Base-by-base conservation (phyloP, 2,329 filamentous ascomycete species). In the Onygenales sp. region DNA sequence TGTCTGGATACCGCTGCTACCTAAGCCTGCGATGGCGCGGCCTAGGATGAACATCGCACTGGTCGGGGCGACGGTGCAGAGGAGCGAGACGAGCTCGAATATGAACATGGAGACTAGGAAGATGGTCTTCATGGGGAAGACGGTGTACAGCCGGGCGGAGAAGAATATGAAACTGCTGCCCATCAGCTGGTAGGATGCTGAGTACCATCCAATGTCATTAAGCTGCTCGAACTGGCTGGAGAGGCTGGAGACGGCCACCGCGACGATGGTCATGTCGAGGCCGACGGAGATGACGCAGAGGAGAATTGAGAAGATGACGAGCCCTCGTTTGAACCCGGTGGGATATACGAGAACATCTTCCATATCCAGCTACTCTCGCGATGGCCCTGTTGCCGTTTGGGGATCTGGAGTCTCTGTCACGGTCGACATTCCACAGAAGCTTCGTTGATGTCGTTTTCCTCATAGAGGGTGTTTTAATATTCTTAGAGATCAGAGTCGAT, bases 191-290 rank as follows among this genome's bases (percentile, higher is more conserved):
- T 63, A 66, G n/a, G 79, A 75, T 40, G 78, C 80, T 3, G 77
- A 80, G 63, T 84, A 84, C 82, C 82, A 85, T 49, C 80, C 80
- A 53, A 85, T 79, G 56, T 85, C 82, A 2, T 77, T 75, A 2
- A 83, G 66, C 51, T 78, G 77, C 46, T 77, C 67, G 62, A 81
- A 81, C 10, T n/a, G 11, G 21, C 1, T 11, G 11, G 43, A 13
- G 43, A 45, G 11, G 10, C 43, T 14, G 21, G 43, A 1, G 21
- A 45, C 21, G 21, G 43, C 43, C 21, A 17, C 21, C 4, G 43
- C n/a, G 21, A 45, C 21, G 43, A 45, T 45, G 21, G n/a, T 45
- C 13, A 13, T 40, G 37, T 40, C 37, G 11, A 40, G 37, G 37
- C 11, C 37, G 37, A 40, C 37, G 1, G 1, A 40, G 37, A 40